A percentile compares a stretch with the other conserved stretches of the same genome.
phyloP scores from a whole-genome alignment of 345 rosid species.

The Syzygium jambos region DNA sequence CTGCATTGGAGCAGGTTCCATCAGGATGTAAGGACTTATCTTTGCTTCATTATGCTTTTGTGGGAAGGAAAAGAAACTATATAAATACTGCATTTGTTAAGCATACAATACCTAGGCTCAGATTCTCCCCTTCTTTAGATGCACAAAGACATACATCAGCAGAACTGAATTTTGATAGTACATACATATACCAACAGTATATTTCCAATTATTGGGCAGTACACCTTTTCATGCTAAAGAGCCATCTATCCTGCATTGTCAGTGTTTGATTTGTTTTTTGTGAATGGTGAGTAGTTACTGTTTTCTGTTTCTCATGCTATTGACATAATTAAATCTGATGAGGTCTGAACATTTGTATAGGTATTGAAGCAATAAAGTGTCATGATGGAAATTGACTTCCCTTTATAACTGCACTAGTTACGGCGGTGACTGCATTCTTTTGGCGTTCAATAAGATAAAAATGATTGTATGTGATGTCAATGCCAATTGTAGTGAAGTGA shows the following conservation, averaged over 20 bases:
- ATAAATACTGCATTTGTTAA: no score
- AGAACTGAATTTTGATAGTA: no score
- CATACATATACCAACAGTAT: no score
- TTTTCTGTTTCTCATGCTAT: not conserved
- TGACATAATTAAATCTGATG: not conserved
- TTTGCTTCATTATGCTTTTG: no score
- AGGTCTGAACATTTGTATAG: not conserved
- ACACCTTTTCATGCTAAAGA: not conserved
- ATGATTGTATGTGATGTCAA: not conserved
- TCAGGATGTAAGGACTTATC: no score
- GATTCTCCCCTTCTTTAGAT: no score
- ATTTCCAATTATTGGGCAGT: not conserved
- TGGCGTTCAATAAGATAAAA: not conserved
- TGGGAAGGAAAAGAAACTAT: no score
- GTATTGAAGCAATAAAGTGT: not conserved
- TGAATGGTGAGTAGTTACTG: not conserved
- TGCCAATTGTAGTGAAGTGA: not conserved
- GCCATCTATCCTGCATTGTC: not conserved
- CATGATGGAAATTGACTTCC: not conserved
- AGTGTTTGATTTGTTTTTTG: not conserved
- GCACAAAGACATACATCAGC: no score
- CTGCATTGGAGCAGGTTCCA: no score
- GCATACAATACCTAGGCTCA: no score
- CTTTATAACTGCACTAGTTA: not conserved
- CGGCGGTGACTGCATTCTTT: not conserved